phyloP scores from a whole-genome alignment of 2,329 filamentous ascomycete species.

The Colletotrichum graminicola region DNA sequence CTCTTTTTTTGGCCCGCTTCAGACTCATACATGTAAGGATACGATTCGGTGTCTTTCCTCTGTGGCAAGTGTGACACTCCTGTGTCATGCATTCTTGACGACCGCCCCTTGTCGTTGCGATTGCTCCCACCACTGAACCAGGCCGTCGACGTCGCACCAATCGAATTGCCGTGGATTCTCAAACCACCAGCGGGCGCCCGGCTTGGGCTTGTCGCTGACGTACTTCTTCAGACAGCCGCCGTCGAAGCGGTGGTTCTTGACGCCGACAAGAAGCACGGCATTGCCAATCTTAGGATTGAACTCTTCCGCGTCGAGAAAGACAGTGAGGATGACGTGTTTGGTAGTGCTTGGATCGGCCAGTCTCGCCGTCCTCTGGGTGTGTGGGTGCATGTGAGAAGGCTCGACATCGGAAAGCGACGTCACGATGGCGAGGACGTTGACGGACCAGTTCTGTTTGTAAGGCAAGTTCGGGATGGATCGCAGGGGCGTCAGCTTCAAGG shows the following conservation, averaged over 20 bases:
- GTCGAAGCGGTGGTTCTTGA: constrained; percentile 70
- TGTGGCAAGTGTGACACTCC: background rate
- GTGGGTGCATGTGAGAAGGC: constrained; percentile 62
- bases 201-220: constrained; percentile 52
- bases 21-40: constrained; percentile 1
- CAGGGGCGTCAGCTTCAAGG: constrained; percentile 65
- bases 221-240: constrained; percentile 61
- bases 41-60: background rate
- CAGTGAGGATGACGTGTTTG: constrained; percentile 65
- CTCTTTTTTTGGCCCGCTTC: constrained; percentile 1
- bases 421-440: constrained; percentile 67
- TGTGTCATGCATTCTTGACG: constrained; percentile 17
- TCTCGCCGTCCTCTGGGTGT: constrained; percentile 64
- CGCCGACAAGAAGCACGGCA: constrained; percentile 64
- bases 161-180: constrained; percentile 59
- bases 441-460: constrained; percentile 69
- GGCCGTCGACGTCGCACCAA: constrained; percentile 63
- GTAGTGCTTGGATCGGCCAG: constrained; percentile 64
- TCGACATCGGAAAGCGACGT: constrained; percentile 61
- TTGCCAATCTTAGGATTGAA: constrained; percentile 63
- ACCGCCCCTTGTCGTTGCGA: constrained; percentile 14
- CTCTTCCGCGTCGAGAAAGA: constrained; percentile 64
- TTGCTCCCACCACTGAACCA: constrained; percentile 60
- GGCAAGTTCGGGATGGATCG: constrained; percentile 64
- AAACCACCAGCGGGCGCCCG: constrained; percentile 63